These are phyloP conservation scores for Pichia nakasei DNA, from an alignment of 805 yeast genomes.

Conservation along the genomic window DNA sequence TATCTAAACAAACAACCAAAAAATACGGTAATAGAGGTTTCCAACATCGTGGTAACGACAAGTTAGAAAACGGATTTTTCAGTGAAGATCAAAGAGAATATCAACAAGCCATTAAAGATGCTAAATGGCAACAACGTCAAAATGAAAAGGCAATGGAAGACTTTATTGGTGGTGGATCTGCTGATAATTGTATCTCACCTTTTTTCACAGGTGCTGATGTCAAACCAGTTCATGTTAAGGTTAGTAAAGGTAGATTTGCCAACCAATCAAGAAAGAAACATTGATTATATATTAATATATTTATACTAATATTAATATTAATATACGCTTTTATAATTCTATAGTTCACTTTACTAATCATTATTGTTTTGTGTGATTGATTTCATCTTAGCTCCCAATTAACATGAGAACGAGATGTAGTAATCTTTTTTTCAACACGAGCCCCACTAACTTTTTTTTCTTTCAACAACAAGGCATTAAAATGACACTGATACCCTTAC, in stretches of 20 bases:
- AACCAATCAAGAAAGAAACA: slow-evolving; percentile 48
- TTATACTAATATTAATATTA: no score
- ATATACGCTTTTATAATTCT: no score
- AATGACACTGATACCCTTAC: slow-evolving; percentile 27
- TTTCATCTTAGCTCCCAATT: no score
- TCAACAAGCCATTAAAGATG: slow-evolving; percentile 76
- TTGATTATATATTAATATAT: background rate
- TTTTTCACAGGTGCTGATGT: slow-evolving; percentile 56
- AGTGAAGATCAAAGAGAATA: slow-evolving; percentile 96
- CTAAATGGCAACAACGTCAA: slow-evolving; percentile 77
- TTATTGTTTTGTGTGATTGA: no score
- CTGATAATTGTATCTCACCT: slow-evolving; percentile 84
- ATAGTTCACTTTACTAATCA: no score
- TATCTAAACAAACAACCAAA: slow-evolving; percentile 64
- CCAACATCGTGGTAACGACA: slow-evolving; percentile 57
- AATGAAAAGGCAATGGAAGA: slow-evolving; percentile 79
- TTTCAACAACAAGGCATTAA: background rate
- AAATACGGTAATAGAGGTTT: slow-evolving; percentile 71
- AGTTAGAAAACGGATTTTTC: slow-evolving; percentile 46
- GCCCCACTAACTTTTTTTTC: background rate
- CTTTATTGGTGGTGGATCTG: slow-evolving; percentile 93
- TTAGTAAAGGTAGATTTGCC: slow-evolving; percentile 79
- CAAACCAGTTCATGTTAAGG: slow-evolving; percentile 55
- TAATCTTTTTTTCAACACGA: no score
- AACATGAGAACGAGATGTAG: no score